Conservation (phyloP, 2,329 filamentous ascomycete genomes). For the Alternaria ventricosa region DNA sequence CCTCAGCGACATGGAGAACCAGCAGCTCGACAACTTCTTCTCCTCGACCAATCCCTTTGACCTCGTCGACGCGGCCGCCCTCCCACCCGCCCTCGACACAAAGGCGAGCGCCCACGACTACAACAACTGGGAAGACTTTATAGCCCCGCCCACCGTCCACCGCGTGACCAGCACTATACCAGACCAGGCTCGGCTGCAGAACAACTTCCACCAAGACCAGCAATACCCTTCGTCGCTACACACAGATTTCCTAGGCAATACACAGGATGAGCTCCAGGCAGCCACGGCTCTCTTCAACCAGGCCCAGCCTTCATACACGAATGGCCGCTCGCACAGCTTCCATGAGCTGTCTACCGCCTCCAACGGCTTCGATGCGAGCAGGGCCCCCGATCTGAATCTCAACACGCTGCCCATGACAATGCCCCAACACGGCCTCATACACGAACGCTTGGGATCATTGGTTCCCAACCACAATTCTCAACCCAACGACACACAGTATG, state of each 20-base stretch:
- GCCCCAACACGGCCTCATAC: slow-evolving; percentile 34
- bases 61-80: slow-evolving; percentile 22
- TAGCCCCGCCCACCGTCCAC: slow-evolving; percentile 42
- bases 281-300: slow-evolving; percentile 43
- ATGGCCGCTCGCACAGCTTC: slow-evolving; percentile 30
- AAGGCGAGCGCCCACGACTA: slow-evolving; percentile 34
- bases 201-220: slow-evolving; percentile 33
- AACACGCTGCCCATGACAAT: slow-evolving; percentile 23
- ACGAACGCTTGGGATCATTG: slow-evolving; percentile 40
- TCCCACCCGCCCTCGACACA: slow-evolving; percentile 20
- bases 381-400: slow-evolving; percentile 7
- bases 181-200: slow-evolving; percentile 40
- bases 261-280: slow-evolving; percentile 41
- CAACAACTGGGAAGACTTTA: slow-evolving; percentile 35
- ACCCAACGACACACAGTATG: slow-evolving; percentile 38
- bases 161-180: slow-evolving; percentile 44
- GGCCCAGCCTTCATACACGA: slow-evolving; percentile 33
- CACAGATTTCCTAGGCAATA: slow-evolving; percentile 28
- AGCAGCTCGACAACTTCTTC: slow-evolving; percentile 44
- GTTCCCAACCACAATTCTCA: slow-evolving; percentile 37
- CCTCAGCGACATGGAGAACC: slow-evolving; percentile 41
- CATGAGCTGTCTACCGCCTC: slow-evolving; percentile 18
- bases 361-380: slow-evolving; percentile 3
- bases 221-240: slow-evolving; percentile 20
- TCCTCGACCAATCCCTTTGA: slow-evolving; percentile 37